A percentile compares a stretch with the other conserved stretches of the same genome.
Evolutionary conservation across 768 basidiomycete genomes (phyloP).

Genomic region (Rhodotorula taiwanensis): DNA sequence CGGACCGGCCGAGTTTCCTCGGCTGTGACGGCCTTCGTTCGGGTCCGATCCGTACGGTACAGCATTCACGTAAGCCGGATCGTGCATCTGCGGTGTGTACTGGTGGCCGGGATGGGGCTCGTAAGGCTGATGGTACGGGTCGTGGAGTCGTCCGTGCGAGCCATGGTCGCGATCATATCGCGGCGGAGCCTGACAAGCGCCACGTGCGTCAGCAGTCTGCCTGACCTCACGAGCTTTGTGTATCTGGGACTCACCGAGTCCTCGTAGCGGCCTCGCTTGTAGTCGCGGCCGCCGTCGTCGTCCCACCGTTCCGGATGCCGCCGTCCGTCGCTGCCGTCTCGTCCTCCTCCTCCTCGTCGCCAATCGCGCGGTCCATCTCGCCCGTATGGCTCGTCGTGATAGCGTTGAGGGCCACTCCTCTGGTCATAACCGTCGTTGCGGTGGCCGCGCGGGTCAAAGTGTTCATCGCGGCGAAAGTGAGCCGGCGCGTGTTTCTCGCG

Average conservation of each 20-base stretch:
- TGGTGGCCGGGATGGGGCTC: background rate
- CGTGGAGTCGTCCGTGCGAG: background rate
- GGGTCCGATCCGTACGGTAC: background rate
- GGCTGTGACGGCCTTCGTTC: background rate
- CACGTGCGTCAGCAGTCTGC: too few relatives aligned
- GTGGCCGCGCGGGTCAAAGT: background rate
- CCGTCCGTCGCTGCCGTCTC: background rate
- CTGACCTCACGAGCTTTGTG: too few relatives aligned
- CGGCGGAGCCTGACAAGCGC: background rate
- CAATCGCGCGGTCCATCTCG: background rate
- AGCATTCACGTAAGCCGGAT: too few relatives aligned
- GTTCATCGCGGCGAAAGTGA: background rate
- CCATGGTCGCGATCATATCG: background rate
- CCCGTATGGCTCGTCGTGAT: slow-evolving; percentile 46
- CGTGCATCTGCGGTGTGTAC: background rate
- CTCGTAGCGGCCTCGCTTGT: slow-evolving; percentile 20
- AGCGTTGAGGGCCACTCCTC: background rate
- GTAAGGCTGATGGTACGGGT: background rate
- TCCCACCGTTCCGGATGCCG: background rate
- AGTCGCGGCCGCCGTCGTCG: slow-evolving; percentile 15
- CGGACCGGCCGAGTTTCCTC: background rate
- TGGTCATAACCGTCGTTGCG: background rate
- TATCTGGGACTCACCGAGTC: slow-evolving; percentile 3
- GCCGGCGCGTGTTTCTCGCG: slow-evolving; percentile 2
- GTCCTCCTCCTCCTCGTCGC: background rate